phyloP scores from a whole-genome alignment of 495 filamentous ascomycete genomes.

The Aspergillus ellipticus region DNA sequence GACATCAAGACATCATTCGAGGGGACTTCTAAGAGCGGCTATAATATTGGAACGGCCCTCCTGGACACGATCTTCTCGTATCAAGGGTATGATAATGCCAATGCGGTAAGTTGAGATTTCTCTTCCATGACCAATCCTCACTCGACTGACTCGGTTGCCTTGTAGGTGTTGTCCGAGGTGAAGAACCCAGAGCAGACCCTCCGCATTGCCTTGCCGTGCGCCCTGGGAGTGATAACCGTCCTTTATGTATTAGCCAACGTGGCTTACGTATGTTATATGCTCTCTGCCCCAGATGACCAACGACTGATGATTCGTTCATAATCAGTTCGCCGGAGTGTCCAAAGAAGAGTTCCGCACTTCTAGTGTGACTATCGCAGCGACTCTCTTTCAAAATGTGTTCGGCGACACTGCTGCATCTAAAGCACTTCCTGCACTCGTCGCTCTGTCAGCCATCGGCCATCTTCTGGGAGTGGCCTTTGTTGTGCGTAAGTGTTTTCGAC shows the following conservation, averaged over 20 bases:
- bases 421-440: slow-evolving; percentile 45
- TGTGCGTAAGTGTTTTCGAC: slow-evolving; percentile 16
- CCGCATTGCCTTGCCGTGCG: slow-evolving; percentile 54
- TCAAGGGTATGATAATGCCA: slow-evolving; percentile 26
- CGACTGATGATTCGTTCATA: neutral
- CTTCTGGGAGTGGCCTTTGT: slow-evolving; percentile 52
- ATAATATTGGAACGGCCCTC: slow-evolving; percentile 25
- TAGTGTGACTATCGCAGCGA: slow-evolving; percentile 26
- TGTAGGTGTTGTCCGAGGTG: slow-evolving; percentile 69
- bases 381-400: slow-evolving; percentile 28
- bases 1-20: slow-evolving; percentile 19
- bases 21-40: slow-evolving; percentile 26
- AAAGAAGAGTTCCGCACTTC: slow-evolving; percentile 23
- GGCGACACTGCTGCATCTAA: slow-evolving; percentile 23
- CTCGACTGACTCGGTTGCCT: neutral
- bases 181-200: slow-evolving; percentile 63
- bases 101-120: slow-evolving; percentile 9
- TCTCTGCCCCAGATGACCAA: neutral
- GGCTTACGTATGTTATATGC: slow-evolving; percentile 44
- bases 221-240: slow-evolving; percentile 53
- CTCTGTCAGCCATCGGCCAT: slow-evolving; percentile 62
- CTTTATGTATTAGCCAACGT: slow-evolving; percentile 66
- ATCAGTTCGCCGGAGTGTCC: slow-evolving; percentile 25
- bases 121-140: neutral
- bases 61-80: slow-evolving; percentile 28